Percentiles rank a stretch among this genome's conserved stretches.
Conservation (phyloP, 768 basidiomycete genomes). For the Gyrodon lividus region DNA sequence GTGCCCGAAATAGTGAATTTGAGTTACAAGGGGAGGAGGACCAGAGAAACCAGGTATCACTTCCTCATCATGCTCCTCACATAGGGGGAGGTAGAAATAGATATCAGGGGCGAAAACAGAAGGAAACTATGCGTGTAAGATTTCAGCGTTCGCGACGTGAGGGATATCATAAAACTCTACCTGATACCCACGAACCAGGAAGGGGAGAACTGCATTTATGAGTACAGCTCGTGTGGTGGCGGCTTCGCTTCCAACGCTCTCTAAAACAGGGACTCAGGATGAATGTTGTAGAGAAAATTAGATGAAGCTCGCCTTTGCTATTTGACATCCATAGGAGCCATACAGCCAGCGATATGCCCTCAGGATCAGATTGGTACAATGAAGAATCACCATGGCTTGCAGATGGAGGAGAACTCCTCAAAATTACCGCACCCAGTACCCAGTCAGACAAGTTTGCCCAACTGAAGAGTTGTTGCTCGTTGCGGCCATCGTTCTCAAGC, state of each 20-base stretch:
- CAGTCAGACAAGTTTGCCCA: conserved; percentile 40
- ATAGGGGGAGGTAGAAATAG: conserved; percentile 43
- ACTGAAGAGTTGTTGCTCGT: conserved; percentile 40
- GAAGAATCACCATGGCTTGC: not conserved
- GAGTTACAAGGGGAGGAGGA: conserved; percentile 31
- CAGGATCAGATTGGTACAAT: conserved; percentile 31
- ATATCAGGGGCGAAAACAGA: conserved; percentile 43
- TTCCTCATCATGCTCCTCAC: conserved; percentile 26
- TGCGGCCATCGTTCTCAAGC: conserved; percentile 50
- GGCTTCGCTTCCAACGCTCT: conserved; percentile 32
- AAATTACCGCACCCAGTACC: conserved; percentile 16
- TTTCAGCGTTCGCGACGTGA: conserved; percentile 6
- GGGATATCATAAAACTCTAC: conserved; percentile 24
- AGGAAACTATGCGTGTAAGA: conserved; percentile 35
- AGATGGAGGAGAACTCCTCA: conserved; percentile 9
- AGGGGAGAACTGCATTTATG: conserved; percentile 35
- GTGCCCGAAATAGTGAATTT: conserved; percentile 41
- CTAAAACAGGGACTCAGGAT: conserved; percentile 27
- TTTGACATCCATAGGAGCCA: conserved; percentile 51
- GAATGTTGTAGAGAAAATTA: not conserved
- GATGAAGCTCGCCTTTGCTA: conserved; percentile 34
- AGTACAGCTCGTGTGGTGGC: conserved; percentile 24
- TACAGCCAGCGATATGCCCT: conserved; percentile 38
- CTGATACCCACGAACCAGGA: conserved; percentile 42
- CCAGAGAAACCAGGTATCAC: conserved; percentile 28